Evolutionary conservation across 1,284 basidiomycete species (phyloP).

Genomic region (Moniliophthora roreri): DNA sequence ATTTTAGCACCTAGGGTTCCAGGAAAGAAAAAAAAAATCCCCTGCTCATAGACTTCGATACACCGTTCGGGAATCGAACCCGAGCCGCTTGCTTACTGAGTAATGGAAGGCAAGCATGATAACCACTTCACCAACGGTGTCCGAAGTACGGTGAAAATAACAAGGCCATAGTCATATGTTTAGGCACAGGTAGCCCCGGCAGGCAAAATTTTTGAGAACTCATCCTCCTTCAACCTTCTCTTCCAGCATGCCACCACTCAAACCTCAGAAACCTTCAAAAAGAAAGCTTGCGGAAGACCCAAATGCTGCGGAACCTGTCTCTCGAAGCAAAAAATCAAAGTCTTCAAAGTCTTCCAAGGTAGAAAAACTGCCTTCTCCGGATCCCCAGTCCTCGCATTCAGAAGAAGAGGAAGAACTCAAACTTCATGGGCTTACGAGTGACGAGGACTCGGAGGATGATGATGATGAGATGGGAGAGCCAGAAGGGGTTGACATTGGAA

Average conservation of each 20-base stretch:
- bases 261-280: slow-evolving; percentile 10
- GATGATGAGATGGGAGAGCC: slow-evolving; percentile 60
- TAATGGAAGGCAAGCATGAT: slow-evolving; percentile 2
- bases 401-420: slow-evolving; percentile 39
- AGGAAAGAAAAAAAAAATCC: no score
- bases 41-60: no score
- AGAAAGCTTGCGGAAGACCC: slow-evolving; percentile 10
- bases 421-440: slow-evolving; percentile 75
- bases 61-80: no score
- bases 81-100: not conserved
- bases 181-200: no score
- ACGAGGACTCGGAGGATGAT: slow-evolving; percentile 84
- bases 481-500: slow-evolving; percentile 60
- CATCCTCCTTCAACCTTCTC: not conserved
- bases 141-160: no score
- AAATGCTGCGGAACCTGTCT: not conserved
- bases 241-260: slow-evolving; percentile 5
- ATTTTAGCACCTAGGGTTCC: no score
- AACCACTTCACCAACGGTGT: not conserved
- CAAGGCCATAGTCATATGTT: no score
- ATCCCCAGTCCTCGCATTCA: slow-evolving; percentile 2
- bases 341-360: not conserved
- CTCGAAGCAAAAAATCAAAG: slow-evolving; percentile 10
- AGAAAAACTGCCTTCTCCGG: slow-evolving; percentile 6
- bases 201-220: not conserved